Base-by-base conservation (phyloP, 257 asterid species). In the Solanum etuberosum region DNA sequence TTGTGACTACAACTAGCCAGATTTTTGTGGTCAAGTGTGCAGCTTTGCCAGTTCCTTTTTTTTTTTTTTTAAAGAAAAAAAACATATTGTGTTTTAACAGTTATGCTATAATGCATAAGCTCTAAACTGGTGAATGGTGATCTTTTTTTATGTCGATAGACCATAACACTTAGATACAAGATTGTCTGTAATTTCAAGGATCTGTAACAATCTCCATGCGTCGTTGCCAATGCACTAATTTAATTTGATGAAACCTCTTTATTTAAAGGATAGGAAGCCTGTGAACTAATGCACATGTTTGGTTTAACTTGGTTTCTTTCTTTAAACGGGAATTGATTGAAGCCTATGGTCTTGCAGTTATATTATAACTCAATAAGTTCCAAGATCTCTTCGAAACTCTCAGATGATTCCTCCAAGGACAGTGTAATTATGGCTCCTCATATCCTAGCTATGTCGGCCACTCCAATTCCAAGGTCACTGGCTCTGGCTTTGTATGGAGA, bases 401-500 rank as follows among this genome's bases (percentile, higher is more conserved):
- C 93, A 77, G 91, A 87, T 38, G 96, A 90, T 51, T 70, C 92
- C 82, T 32, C 73, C 73, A 90, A 92, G 82, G 89, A 88, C 86
- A 91, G 88, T 72, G 87, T 87, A 6, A 32, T 87, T 86, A 95
- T 97, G 98, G 98, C 96, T 85, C 99, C 99, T 35, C 99, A 97
- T 89, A 96, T 97, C 88, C 94, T 97, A 77, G 98, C 99, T 85
- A 92, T 97, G 98, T 95, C 99, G 40, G 99, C 99, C 88, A 97
- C 99, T 67, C 99, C 99, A 76, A 97, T 97, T 83, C 99, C 99
- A 48, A 95, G 99, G 90, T 93, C 98, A 21, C 94, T 97, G 87
- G 99, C 99, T 72, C 93, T 97, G 89, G 98, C 98, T 59, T 93
- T 97, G 91, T 93, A 97, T 88, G 99, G 98, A 34, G 99, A 97